Evolutionary conservation across 1,284 basidiomycete species (phyloP), one percentile per base, ranked within the genome.

Genomic region (Kalmanozyma brasiliensis): DNA sequence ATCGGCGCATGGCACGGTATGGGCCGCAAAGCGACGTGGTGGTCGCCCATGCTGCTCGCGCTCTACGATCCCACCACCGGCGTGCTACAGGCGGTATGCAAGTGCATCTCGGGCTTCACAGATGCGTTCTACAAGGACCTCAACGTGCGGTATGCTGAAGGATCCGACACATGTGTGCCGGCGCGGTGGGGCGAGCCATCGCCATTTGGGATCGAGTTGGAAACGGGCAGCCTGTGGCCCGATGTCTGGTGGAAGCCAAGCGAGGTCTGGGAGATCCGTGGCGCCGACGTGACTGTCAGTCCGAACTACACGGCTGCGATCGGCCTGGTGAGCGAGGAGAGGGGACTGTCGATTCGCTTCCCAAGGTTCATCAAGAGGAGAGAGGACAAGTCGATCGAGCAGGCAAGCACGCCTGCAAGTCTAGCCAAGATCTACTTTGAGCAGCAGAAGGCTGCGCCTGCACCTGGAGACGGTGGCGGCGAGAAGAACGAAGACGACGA

Each of bases 1-100:
- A 76, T 86, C 14, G 87, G 86, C 2, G 78, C 90, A 17, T 94
- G 91, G 92, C 89, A 94, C 84, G 94, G 94, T 38, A 91, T 90
- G 82, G 94, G 94, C n/a, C 85, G 93, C 32, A 97, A 96, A 83
- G 90, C 89, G 9, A 87, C 88, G 24, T 96, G 93, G 93, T 97
- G 93, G 92, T 91, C 89, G 65, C 94, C 94, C 0, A 89, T 96
- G 73, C 85, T 97, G 13, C 86, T 96, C 29, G 93, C 90, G 20
- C 53, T 78, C 46, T 91, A 92, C 86, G 90, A 95, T 77, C 84
- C 88, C 16, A 85, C 87, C 56, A 86, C 85, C 4, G 92, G 89
- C 14, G 86, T 84, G 41, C 85, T 90, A 58, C 88, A 93, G 49
- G 76, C 77, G 19, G 66, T 67, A 40, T 73, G 74, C 58, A 74